These are phyloP conservation scores for Colletotrichum sp. DNA, from an alignment of 2,329 filamentous ascomycete species.

Conservation along the genomic window DNA sequence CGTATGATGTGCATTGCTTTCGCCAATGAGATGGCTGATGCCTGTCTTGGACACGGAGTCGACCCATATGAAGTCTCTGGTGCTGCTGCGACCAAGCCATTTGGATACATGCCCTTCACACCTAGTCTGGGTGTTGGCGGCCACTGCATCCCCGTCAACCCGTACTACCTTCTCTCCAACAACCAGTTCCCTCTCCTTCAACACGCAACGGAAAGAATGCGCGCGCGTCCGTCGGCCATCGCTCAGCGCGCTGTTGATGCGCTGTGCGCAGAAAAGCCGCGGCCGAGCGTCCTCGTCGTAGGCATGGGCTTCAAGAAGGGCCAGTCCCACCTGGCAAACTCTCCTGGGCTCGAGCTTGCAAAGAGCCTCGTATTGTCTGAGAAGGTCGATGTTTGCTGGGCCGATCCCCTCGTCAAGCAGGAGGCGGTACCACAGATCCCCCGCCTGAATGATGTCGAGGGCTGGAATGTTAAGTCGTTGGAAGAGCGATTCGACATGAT, in stretches of 20 bases:
- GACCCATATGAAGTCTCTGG: slow-evolving; percentile 55
- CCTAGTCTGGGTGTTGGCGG: slow-evolving; percentile 58
- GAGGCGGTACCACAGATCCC: slow-evolving; percentile 43
- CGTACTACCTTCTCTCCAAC: slow-evolving; percentile 56
- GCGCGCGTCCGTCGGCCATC: slow-evolving; percentile 42
- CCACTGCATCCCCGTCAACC: slow-evolving; percentile 62
- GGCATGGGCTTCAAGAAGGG: slow-evolving; percentile 57
- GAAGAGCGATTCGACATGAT: slow-evolving; percentile 45
- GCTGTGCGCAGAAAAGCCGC: slow-evolving; percentile 25
- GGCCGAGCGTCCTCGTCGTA: slow-evolving; percentile 44
- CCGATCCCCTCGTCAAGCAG: slow-evolving; percentile 48
- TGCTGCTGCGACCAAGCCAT: slow-evolving; percentile 56
- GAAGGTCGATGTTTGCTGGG: slow-evolving; percentile 46
- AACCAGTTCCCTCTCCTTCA: slow-evolving; percentile 51
- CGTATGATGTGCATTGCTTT: slow-evolving; percentile 60
- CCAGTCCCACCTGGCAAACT: slow-evolving; percentile 51
- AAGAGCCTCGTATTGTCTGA: slow-evolving; percentile 38
- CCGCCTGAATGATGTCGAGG: slow-evolving; percentile 34
- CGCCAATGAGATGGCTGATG: slow-evolving; percentile 62
- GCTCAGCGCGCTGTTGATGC: slow-evolving; percentile 38
- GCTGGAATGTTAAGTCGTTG: slow-evolving; percentile 43
- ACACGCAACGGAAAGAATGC: slow-evolving; percentile 48
- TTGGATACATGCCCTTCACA: slow-evolving; percentile 53
- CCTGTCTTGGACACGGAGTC: slow-evolving; percentile 48
- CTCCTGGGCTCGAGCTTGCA: slow-evolving; percentile 48